Evolutionary conservation across 768 basidiomycete genomes (phyloP).

Genomic region (Podaxis rugospora): DNA sequence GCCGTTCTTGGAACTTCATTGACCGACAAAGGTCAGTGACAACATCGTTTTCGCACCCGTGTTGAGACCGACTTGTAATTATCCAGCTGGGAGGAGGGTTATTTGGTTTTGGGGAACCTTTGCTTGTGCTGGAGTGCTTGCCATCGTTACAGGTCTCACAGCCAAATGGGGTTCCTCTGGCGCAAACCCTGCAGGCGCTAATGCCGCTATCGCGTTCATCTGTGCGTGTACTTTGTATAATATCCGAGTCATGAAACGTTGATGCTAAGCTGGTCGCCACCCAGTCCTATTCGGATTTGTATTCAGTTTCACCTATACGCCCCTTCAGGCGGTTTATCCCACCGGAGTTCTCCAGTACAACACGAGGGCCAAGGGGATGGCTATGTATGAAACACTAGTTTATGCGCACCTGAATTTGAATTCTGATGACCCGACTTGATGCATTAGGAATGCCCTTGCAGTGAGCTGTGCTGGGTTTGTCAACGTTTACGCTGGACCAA

Average conservation of each 20-base stretch:
- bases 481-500: constrained; percentile 47
- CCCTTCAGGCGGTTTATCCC: constrained; percentile 54
- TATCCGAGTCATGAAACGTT: neutral
- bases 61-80: neutral
- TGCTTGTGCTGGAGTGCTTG: constrained; percentile 31
- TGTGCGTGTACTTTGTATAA: constrained; percentile 25
- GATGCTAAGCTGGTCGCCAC: constrained; percentile 16
- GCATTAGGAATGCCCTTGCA: constrained; percentile 33
- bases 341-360: constrained; percentile 53
- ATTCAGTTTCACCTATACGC: constrained; percentile 52
- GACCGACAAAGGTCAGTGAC: constrained; percentile 31
- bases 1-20: constrained; percentile 37
- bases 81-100: constrained; percentile 34
- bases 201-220: constrained; percentile 41
- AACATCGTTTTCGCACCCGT: neutral
- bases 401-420: too few relatives aligned
- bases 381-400: constrained; percentile 30
- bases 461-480: constrained; percentile 42
- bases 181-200: constrained; percentile 34
- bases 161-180: constrained; percentile 33
- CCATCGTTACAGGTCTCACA: constrained; percentile 39
- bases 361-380: constrained; percentile 60
- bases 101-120: constrained; percentile 48
- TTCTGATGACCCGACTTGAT: neutral
- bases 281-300: constrained; percentile 52